Evolutionary conservation across 2,329 filamentous ascomycete genomes (phyloP).

Genomic region (Fusarium transvaalense): DNA sequence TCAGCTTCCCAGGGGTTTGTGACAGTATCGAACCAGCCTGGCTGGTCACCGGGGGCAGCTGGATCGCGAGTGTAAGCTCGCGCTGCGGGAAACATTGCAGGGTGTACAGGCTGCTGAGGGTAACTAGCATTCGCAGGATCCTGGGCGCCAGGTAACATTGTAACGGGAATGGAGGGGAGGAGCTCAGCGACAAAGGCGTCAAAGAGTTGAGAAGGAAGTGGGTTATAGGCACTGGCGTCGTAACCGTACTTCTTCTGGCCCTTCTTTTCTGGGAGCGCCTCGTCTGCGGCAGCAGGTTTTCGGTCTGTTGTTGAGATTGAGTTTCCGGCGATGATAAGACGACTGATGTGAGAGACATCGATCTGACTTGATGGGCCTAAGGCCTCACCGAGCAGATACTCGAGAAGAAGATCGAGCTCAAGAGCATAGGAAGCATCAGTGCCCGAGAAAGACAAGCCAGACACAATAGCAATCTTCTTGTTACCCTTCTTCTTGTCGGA

Average conservation of each 20-base stretch:
- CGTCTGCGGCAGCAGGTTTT: slow-evolving; percentile 48
- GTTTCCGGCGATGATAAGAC: slow-evolving; percentile 92
- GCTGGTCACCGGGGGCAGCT: slow-evolving; percentile 54
- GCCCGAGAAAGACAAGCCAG: slow-evolving; percentile 86
- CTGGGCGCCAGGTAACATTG: slow-evolving; percentile 83
- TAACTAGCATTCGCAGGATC: slow-evolving; percentile 92
- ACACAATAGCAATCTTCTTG: slow-evolving; percentile 85
- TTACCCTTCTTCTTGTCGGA: slow-evolving; percentile 54
- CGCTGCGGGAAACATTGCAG: slow-evolving; percentile 87
- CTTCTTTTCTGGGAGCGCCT: slow-evolving; percentile 61
- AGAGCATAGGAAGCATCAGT: slow-evolving; percentile 78
- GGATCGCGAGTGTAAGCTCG: slow-evolving; percentile 73
- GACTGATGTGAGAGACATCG: slow-evolving; percentile 76
- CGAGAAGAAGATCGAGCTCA: slow-evolving; percentile 80
- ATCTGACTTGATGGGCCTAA: slow-evolving; percentile 71
- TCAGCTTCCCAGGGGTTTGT: slow-evolving; percentile 96
- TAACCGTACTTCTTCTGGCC: slow-evolving; percentile 89
- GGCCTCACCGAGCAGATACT: slow-evolving; percentile 89
- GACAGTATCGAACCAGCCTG: slow-evolving; percentile 85
- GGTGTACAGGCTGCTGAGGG: slow-evolving; percentile 92
- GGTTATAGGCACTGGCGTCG: slow-evolving; percentile 88
- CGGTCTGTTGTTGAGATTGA: slow-evolving; percentile 77
- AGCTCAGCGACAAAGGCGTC: slow-evolving; percentile 86
- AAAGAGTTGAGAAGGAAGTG: slow-evolving; percentile 83
- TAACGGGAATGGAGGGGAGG: slow-evolving; percentile 88